phyloP scores from a whole-genome alignment of 1,284 basidiomycete species.

The Lentinula novae-zelandiae region DNA sequence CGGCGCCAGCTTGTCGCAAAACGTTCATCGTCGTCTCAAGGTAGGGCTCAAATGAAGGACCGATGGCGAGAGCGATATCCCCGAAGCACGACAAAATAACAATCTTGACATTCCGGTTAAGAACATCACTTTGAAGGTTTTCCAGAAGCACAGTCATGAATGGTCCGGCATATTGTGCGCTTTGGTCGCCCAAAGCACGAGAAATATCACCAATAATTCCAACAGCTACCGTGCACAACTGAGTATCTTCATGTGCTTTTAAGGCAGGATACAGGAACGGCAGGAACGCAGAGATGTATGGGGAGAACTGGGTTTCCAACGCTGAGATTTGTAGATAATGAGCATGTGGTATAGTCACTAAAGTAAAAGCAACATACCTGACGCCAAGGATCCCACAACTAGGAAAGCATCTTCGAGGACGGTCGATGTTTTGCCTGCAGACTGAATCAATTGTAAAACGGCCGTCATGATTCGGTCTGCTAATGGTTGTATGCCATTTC shows the following conservation, averaged over 20 bases:
- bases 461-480: constrained; percentile 96
- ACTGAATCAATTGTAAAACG: constrained; percentile 81
- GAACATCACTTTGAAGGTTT: constrained; percentile 87
- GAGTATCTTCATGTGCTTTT: constrained; percentile 91
- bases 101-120: constrained; percentile 96
- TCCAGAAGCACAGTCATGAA: constrained; percentile 93
- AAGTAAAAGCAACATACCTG: constrained; percentile 38
- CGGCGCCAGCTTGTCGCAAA: constrained; percentile 84
- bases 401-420: constrained; percentile 98
- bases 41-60: constrained; percentile 84
- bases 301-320: constrained; percentile 81
- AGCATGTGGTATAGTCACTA: not conserved
- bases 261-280: constrained; percentile 90
- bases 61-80: constrained; percentile 94
- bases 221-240: constrained; percentile 93
- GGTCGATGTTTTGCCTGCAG: constrained; percentile 89
- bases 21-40: constrained; percentile 90
- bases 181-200: constrained; percentile 84
- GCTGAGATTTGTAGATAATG: not conserved
- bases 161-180: constrained; percentile 77
- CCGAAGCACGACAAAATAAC: constrained; percentile 94
- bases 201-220: constrained; percentile 96
- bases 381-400: constrained; percentile 86
- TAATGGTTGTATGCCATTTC: constrained; percentile 80
- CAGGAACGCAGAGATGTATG: constrained; percentile 89